phyloP scores from a whole-genome alignment of 371 early-diverging fungal species.

The Mucor velutinosus region DNA sequence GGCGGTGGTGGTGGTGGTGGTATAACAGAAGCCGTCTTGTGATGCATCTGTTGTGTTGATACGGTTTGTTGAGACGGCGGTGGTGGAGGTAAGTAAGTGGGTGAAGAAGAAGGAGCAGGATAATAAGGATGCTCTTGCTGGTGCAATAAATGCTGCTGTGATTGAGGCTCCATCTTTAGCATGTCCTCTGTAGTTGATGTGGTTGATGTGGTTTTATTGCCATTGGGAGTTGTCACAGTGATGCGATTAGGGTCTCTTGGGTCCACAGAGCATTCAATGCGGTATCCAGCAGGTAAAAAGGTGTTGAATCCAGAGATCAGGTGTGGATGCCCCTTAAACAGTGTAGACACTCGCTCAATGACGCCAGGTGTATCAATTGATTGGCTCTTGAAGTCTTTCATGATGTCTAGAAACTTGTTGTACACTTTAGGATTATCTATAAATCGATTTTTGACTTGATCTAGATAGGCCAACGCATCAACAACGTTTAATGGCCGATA shows the following conservation, averaged over 20 bases:
- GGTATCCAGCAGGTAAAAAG: slow-evolving; percentile 97
- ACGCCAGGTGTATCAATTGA: slow-evolving; percentile 98
- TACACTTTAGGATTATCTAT: slow-evolving; percentile 91
- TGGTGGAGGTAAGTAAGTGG: neutral
- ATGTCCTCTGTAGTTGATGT: slow-evolving; percentile 9
- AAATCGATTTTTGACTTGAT: slow-evolving; percentile 95
- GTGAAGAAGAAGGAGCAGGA: neutral
- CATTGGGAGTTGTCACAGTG: slow-evolving; percentile 87
- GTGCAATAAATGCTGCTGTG: neutral
- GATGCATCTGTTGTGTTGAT: neutral
- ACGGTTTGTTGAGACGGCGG: neutral
- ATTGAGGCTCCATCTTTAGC: slow-evolving; percentile 2
- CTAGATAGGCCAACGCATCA: slow-evolving; percentile 97
- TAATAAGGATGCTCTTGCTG: neutral
- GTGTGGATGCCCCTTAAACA: slow-evolving; percentile 93
- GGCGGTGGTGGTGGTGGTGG: slow-evolving; percentile 1
- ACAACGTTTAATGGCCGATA: slow-evolving; percentile 59
- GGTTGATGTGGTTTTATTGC: slow-evolving; percentile 25
- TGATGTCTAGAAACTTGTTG: slow-evolving; percentile 97
- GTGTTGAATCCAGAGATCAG: slow-evolving; percentile 99
- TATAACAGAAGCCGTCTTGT: neutral
- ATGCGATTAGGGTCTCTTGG: slow-evolving; percentile 74
- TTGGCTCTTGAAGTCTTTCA: slow-evolving; percentile 99
- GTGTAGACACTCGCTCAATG: slow-evolving; percentile 92
- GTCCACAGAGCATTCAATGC: slow-evolving; percentile 85